Evolutionary conservation across 306 rosid species (phyloP).

Genomic region (Hippophae tibetana): DNA sequence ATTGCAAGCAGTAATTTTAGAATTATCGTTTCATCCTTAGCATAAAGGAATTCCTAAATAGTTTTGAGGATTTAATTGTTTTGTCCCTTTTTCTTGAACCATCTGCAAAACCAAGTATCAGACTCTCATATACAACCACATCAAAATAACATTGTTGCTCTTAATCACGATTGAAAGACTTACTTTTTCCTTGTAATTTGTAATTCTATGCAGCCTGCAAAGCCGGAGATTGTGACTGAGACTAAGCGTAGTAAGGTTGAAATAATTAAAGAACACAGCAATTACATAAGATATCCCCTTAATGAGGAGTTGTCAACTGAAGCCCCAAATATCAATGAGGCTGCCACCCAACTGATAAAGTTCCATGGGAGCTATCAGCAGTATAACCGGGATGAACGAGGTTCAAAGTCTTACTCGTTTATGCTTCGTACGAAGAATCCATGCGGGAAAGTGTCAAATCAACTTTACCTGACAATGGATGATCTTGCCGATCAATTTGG

Average conservation of each 20-base stretch:
- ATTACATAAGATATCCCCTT: slow-evolving; percentile 82
- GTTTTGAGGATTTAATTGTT: too few relatives aligned
- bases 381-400: slow-evolving; percentile 86
- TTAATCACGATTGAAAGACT: neutral
- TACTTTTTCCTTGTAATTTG: neutral
- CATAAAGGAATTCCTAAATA: too few relatives aligned
- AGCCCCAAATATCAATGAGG: slow-evolving; percentile 77
- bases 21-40: too few relatives aligned
- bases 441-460: slow-evolving; percentile 80
- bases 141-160: slow-evolving; percentile 1
- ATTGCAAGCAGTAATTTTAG: too few relatives aligned
- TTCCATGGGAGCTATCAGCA: slow-evolving; percentile 97
- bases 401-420: slow-evolving; percentile 68
- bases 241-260: slow-evolving; percentile 95
- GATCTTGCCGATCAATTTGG: slow-evolving; percentile 99
- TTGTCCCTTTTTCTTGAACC: too few relatives aligned
- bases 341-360: slow-evolving; percentile 88
- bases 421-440: slow-evolving; percentile 98
- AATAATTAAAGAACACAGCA: slow-evolving; percentile 85
- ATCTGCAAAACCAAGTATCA: neutral
- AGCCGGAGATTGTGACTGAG: slow-evolving; percentile 42
- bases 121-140: neutral
- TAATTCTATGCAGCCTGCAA: slow-evolving; percentile 44
- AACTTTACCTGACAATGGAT: slow-evolving; percentile 92
- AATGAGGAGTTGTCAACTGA: slow-evolving; percentile 83